Percentiles rank a stretch among this genome's conserved stretches.
phyloP scores from a whole-genome alignment of 305 asterid species.

The Solanum hybrid region DNA sequence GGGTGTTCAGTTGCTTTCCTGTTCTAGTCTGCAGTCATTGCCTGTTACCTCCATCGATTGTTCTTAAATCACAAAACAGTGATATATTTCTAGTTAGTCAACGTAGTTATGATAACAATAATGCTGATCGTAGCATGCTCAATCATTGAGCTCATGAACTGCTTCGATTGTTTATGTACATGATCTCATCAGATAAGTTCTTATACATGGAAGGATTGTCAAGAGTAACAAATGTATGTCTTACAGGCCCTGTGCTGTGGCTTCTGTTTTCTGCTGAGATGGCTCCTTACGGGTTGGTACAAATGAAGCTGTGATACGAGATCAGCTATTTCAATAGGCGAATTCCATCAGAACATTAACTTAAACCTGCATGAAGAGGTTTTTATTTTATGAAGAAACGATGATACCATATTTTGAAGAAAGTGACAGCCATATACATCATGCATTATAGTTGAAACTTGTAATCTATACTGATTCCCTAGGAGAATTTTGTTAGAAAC shows the following conservation, averaged over 20 bases:
- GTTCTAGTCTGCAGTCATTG: not conserved
- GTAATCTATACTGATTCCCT: not conserved
- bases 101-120: not conserved
- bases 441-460: not conserved
- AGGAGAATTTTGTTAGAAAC: not conserved
- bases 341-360: not conserved
- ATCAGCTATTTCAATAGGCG: not conserved
- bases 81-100: not conserved
- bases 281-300: slow-evolving; percentile 90
- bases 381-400: not conserved
- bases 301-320: slow-evolving; percentile 29
- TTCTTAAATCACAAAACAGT: not conserved
- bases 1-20: not conserved
- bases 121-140: not conserved
- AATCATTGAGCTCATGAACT: not conserved
- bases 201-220: not conserved
- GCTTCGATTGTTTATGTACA: not conserved
- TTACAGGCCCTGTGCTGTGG: slow-evolving; percentile 73
- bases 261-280: slow-evolving; percentile 62
- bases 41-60: not conserved
- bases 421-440: not conserved
- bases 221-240: not conserved
- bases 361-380: not conserved
- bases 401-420: not conserved
- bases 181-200: not conserved